Base-by-base conservation (phyloP, 306 rosid species). In the Malus sylvestris region DNA sequence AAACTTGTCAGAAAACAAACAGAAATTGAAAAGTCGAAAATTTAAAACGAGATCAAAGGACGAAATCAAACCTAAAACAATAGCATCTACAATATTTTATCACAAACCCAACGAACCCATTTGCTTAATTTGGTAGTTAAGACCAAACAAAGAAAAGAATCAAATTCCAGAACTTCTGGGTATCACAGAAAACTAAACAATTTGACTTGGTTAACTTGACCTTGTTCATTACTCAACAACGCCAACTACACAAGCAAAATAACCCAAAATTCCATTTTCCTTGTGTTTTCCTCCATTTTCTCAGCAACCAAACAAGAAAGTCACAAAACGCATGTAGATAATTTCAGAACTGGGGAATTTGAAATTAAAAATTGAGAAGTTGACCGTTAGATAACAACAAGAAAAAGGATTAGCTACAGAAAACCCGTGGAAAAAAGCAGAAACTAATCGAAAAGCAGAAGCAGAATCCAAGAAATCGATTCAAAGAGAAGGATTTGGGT, bases 361-460 rank as follows among this genome's bases (percentile, higher is more conserved):
- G 62, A 33, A 64, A 73, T 20, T 13, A 62, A 62, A 62, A 29
- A 15, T 6, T 6, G 40, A 25, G 58, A 79, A 75, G 64, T 80
- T 75, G 85, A 73, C 60, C 64, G n/a, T 18, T 46, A 45, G 71
- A 78, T 62, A 63, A 67, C 32, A 75, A 74, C n/a, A 68, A 76
- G 33, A 67, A 74, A 74, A 58, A 19, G 3, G 44, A 22, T 4
- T 42, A 6, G 22, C 23, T 59, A 16, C 27, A 25, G 25, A 62
- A 46, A 84, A 71, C 62, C 79, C 81, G 66, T 76, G 77, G 81
- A 65, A 66, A 58, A 63, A 63, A 45, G 23, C 35, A 40, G 69
- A 57, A 40, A 76, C 55, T 22, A 65, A 78, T 25, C 33, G 79
- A 71, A 57, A 83, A 80, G 81, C 86, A 82, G 78, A 76, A 42